Evolutionary conservation across 495 filamentous ascomycete species (phyloP), one percentile per base, ranked within the genome.

Genomic region (Penicillium flavigenum): DNA sequence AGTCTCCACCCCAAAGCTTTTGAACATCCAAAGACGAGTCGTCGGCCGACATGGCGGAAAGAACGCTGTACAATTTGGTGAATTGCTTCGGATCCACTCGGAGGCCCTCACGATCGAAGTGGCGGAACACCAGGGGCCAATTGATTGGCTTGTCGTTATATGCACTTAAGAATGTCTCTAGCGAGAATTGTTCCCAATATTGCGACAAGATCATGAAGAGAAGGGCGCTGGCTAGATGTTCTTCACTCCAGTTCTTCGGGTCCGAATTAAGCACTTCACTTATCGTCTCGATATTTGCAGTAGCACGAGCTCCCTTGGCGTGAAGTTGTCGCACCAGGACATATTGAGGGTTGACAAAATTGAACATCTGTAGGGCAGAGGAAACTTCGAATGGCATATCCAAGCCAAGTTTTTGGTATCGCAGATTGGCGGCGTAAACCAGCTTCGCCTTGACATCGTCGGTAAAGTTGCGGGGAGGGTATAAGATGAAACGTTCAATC

Each of bases 1-100:
- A 98, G 45, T 85, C 80, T 34, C 92, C 93, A 56, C 92, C 91
- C 94, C 93, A 98, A 24, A 99, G 80, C 38, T 79, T 82, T 69
- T 96, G 88, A 45, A 96, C 83, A 70, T 96, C 86, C 65, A 88
- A 79, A 52, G 67, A 79, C 27, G 73, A 63, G 41, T 86, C 81
- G 24, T 87, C 83, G 45, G 72, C 76, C 38, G 89, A 88, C 52
- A 89, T 76, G 2, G 84, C 84, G 29, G 89, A 74, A 26, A 99
- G 76, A 17, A 87, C 88, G 51, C 86, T 78, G 70, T 91, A 93
- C 12, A 99, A 71, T 29, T 82, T 83, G 34, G 91, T 72, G 57
- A 99, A 95, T 58, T 96, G 94, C 17, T 79, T 76, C 24, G 86
- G 81, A 7, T 89, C 85, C 27, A 99, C 80, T 55, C 87, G 76